Percentiles rank a stretch among this genome's conserved stretches.
Conservation (phyloP, 257 asterid species). For the Solanum lycopersicoides region DNA sequence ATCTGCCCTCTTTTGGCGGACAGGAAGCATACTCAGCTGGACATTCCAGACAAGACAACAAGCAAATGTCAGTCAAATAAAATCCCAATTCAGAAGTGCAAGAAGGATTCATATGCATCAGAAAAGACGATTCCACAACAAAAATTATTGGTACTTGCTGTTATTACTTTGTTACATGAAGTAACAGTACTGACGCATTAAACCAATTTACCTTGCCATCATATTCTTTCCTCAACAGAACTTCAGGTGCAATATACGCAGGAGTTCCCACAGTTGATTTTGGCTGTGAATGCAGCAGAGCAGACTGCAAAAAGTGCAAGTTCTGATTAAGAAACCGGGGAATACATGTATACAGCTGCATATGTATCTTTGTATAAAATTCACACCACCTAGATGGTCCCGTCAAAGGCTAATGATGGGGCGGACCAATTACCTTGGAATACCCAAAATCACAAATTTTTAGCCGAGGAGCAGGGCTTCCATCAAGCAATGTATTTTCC, state of each 20-base stretch:
- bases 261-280: constrained; percentile 95
- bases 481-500: constrained; percentile 82
- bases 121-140: background rate
- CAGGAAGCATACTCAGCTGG: background rate
- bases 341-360: background rate
- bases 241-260: constrained; percentile 91
- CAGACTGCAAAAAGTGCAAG: constrained; percentile 41
- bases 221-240: constrained; percentile 59
- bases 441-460: constrained; percentile 94
- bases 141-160: background rate
- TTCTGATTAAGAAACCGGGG: background rate
- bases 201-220: constrained; percentile 68
- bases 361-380: background rate
- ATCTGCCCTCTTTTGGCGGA: background rate
- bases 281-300: constrained; percentile 86
- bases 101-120: background rate
- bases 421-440: constrained; percentile 49
- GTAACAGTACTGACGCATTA: background rate
- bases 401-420: background rate
- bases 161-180: background rate
- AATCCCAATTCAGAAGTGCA: background rate
- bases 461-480: constrained; percentile 85
- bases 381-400: background rate
- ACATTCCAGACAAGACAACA: background rate
- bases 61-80: background rate